Conservation (phyloP, 1,284 basidiomycete species). For the Cystobasidium sp. region DNA sequence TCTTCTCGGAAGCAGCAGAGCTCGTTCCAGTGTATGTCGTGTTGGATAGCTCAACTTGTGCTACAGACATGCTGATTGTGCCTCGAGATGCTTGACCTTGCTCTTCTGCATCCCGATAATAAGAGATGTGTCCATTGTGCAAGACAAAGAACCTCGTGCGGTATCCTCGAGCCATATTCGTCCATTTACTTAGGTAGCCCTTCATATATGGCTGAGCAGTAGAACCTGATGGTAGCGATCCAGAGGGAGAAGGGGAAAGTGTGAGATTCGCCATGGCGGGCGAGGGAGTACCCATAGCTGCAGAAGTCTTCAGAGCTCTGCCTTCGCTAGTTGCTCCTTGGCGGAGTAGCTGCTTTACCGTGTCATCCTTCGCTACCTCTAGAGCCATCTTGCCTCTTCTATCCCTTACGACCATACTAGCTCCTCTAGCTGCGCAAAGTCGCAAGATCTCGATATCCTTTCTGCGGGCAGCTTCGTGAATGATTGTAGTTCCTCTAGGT, state of each 20-base stretch:
- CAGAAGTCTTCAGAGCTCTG: conserved; percentile 45
- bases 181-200: conserved; percentile 74
- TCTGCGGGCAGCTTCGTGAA: conserved; percentile 68
- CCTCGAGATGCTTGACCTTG: conserved; percentile 85
- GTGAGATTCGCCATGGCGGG: conserved; percentile 27
- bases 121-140: conserved; percentile 64
- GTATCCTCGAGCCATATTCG: conserved; percentile 87
- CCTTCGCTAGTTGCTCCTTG: conserved; percentile 66
- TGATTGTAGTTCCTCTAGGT: conserved; percentile 36
- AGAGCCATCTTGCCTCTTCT: conserved; percentile 74
- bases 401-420: conserved; percentile 88
- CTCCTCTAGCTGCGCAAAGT: conserved; percentile 79
- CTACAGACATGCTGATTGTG: conserved; percentile 84
- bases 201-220: conserved; percentile 29
- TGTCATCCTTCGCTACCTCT: conserved; percentile 72
- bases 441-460: conserved; percentile 83
- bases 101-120: conserved; percentile 90
- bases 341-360: conserved; percentile 78
- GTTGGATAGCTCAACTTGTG: conserved; percentile 60
- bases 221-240: not conserved
- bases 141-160: conserved; percentile 94
- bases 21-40: conserved; percentile 55
- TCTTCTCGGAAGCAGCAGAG: conserved; percentile 61
- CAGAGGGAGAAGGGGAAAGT: conserved; percentile 6
- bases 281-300: conserved; percentile 18